These are phyloP conservation scores for Lepiota venenata DNA, from an alignment of 768 basidiomycete genomes.

Conservation along the genomic window DNA sequence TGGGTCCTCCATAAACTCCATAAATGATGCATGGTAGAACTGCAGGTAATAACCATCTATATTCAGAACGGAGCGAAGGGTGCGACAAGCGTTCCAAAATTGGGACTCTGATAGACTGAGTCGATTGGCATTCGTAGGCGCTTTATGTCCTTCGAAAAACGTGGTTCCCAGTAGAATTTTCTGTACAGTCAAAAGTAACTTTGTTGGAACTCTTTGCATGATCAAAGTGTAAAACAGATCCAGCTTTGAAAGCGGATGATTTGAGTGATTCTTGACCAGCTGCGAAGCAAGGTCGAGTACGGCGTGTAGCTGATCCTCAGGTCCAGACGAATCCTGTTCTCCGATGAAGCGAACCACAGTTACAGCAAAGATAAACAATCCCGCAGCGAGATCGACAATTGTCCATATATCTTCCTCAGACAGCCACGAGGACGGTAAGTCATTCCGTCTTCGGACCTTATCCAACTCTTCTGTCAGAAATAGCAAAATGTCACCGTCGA, in stretches of 20 bases:
- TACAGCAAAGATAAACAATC: neutral
- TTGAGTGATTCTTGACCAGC: neutral
- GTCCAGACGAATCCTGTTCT: neutral
- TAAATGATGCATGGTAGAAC: no score
- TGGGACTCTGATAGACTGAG: neutral
- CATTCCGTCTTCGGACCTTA: neutral
- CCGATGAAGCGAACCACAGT: neutral
- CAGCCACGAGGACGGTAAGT: neutral
- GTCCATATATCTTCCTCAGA: neutral
- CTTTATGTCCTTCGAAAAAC: neutral
- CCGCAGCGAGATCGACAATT: neutral
- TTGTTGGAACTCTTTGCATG: neutral
- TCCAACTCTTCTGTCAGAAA: neutral
- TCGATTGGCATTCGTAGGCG: neutral
- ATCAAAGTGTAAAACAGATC: neutral
- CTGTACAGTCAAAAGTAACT: neutral
- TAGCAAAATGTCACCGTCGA: neutral
- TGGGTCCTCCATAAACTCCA: no score
- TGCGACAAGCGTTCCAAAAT: neutral
- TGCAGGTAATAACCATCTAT: no score
- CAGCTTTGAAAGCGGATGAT: neutral
- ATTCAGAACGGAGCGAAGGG: neutral
- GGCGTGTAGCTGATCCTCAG: neutral
- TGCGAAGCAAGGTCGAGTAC: neutral
- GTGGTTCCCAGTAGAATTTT: neutral